Evolutionary conservation across 345 rosid genomes (phyloP).

Genomic region (Fremontodendron californicum): DNA sequence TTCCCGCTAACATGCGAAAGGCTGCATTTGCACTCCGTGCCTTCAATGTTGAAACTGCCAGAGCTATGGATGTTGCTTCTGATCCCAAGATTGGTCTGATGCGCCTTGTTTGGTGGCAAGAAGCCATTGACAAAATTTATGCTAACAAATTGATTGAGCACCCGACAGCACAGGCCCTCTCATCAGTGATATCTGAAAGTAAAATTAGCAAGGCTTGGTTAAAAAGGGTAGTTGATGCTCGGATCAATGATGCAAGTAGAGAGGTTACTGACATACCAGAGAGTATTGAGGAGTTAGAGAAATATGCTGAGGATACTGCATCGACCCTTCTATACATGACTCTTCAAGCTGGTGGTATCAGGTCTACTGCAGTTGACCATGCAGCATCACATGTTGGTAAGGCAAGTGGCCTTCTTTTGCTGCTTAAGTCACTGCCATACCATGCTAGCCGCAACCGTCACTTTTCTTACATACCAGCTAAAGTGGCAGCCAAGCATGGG

Average conservation of each 20-base stretch:
- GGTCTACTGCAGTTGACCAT: slow-evolving; percentile 75
- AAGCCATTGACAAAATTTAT: slow-evolving; percentile 80
- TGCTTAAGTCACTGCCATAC: slow-evolving; percentile 74
- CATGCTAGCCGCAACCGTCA: slow-evolving; percentile 75
- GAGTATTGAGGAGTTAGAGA: slow-evolving; percentile 67
- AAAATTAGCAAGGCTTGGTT: slow-evolving; percentile 77
- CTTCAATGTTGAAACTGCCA: slow-evolving; percentile 89
- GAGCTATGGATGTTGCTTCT: slow-evolving; percentile 93
- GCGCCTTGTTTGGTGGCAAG: slow-evolving; percentile 97
- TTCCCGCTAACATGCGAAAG: slow-evolving; percentile 74
- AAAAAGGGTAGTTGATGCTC: slow-evolving; percentile 83
- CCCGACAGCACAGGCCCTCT: slow-evolving; percentile 74
- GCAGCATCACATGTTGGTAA: slow-evolving; percentile 92
- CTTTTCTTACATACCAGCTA: slow-evolving; percentile 54
- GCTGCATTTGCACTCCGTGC: slow-evolving; percentile 90
- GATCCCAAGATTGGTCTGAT: slow-evolving; percentile 86
- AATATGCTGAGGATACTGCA: slow-evolving; percentile 76
- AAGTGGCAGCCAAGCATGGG: slow-evolving; percentile 73
- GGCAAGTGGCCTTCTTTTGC: slow-evolving; percentile 84
- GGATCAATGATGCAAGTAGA: slow-evolving; percentile 67
- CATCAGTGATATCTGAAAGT: slow-evolving; percentile 62
- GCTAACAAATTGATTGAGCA: slow-evolving; percentile 61
- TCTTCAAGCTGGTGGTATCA: slow-evolving; percentile 84
- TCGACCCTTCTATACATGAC: slow-evolving; percentile 77
- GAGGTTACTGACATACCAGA: slow-evolving; percentile 65